These are phyloP conservation scores for Umbilicus rupestris DNA, from an alignment of 164 flowering plant genomes.

Conservation along the genomic window DNA sequence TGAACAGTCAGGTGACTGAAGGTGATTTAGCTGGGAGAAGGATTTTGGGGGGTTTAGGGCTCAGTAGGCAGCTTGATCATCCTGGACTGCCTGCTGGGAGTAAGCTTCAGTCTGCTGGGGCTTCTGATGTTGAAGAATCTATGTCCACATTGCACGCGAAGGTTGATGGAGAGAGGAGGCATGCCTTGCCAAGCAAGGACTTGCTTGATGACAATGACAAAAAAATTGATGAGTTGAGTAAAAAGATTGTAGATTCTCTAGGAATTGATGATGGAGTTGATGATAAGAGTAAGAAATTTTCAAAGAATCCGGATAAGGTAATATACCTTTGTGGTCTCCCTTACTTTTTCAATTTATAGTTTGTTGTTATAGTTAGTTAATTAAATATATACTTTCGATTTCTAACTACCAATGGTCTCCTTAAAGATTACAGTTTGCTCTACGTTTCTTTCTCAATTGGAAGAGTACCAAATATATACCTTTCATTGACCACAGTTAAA, in stretches of 20 bases:
- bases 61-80: conserved; percentile 44
- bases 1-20: neutral
- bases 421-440: neutral
- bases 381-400: no score
- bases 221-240: conserved; percentile 2
- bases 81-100: conserved; percentile 54
- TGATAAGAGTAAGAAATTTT: neutral
- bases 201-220: neutral
- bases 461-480: neutral
- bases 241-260: neutral
- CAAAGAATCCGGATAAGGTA: conserved; percentile 4
- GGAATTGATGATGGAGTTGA: conserved; percentile 2
- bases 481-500: neutral
- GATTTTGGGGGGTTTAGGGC: conserved; percentile 16
- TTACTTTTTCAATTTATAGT: neutral
- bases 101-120: conserved; percentile 42
- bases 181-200: neutral
- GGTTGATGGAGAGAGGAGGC: conserved; percentile 12
- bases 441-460: neutral
- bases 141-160: conserved; percentile 21
- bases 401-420: neutral
- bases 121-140: conserved; percentile 39
- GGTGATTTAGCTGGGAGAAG: neutral
- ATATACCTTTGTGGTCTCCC: neutral
- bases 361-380: neutral